A percentile compares a stretch with the other conserved stretches of the same genome.
Conservation (phyloP, 2,329 filamentous ascomycete species). For the Colletotrichum sp. region DNA sequence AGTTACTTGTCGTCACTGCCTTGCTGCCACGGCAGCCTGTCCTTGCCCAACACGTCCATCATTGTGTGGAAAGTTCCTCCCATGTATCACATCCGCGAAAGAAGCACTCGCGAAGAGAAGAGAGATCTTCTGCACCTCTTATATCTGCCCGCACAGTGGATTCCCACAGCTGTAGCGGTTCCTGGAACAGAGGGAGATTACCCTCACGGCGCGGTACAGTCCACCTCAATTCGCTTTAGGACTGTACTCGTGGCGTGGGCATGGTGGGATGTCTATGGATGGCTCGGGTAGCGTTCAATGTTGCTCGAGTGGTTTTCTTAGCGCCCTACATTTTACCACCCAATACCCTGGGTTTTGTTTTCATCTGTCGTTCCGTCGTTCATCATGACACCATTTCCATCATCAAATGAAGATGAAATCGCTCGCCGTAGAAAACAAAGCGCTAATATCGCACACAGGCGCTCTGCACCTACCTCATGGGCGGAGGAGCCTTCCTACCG, state of each 20-base stretch:
- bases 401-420: conserved; percentile 18
- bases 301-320: conserved; percentile 63
- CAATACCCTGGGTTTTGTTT: conserved; percentile 24
- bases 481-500: conserved; percentile 56
- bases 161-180: conserved; percentile 78
- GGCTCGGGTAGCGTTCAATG: conserved; percentile 65
- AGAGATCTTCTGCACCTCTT: conserved; percentile 46
- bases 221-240: conserved; percentile 71
- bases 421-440: background rate
- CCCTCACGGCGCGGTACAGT: conserved; percentile 66
- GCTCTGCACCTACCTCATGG: conserved; percentile 57
- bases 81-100: background rate
- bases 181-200: conserved; percentile 84
- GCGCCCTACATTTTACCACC: conserved; percentile 63
- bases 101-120: background rate
- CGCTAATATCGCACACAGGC: conserved; percentile 43
- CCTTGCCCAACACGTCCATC: background rate
- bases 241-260: conserved; percentile 68
- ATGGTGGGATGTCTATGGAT: conserved; percentile 80
- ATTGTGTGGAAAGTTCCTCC: conserved; percentile 10
- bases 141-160: conserved; percentile 82
- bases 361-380: background rate
- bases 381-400: background rate
- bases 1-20: conserved; percentile 46
- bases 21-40: background rate